Evolutionary conservation across 495 filamentous ascomycete genomes (phyloP).

Genomic region (Neurospora sp.): DNA sequence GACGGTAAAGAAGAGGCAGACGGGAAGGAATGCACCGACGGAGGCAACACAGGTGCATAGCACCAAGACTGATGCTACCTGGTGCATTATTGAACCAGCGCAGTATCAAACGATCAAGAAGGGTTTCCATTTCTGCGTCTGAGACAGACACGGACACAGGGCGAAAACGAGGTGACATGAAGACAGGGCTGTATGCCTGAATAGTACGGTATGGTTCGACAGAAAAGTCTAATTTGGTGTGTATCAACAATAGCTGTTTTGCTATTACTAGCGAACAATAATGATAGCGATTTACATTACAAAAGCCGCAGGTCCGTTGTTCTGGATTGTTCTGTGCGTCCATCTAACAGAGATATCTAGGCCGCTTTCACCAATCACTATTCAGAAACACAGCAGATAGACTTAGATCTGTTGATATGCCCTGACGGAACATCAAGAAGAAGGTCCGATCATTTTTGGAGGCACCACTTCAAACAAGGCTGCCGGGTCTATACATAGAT

Average conservation of each 20-base stretch:
- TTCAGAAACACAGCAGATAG: too few relatives aligned
- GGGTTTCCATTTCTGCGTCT: not conserved
- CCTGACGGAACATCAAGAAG: too few relatives aligned
- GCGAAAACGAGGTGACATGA: not conserved
- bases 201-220: not conserved
- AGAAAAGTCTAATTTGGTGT: not conserved
- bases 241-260: not conserved
- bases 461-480: not conserved
- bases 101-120: not conserved
- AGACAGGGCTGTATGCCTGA: not conserved
- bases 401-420: too few relatives aligned
- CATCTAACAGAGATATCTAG: not conserved
- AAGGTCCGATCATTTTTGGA: not conserved
- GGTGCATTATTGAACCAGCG: not conserved
- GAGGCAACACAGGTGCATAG: not conserved
- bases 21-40: not conserved
- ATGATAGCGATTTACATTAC: not conserved
- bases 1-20: not conserved
- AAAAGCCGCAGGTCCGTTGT: not conserved
- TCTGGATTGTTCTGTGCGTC: not conserved
- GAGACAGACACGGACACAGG: not conserved
- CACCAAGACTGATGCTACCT: not conserved
- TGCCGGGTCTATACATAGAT: not conserved
- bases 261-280: not conserved
- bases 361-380: not conserved